Evolutionary conservation across 257 asterid species (phyloP).

Genomic region (Henckelia pumila): DNA sequence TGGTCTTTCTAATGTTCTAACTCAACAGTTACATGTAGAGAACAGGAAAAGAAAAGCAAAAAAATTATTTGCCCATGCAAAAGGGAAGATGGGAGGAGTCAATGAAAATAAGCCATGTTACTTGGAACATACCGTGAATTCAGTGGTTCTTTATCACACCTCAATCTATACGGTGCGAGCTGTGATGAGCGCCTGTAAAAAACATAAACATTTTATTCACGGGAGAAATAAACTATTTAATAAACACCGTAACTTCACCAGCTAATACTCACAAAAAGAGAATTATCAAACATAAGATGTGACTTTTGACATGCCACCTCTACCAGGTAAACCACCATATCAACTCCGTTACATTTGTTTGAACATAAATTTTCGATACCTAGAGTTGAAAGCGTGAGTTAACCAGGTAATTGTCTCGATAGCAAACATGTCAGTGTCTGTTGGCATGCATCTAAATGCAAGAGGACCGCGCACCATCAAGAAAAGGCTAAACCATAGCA

Average conservation of each 20-base stretch:
- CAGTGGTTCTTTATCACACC: slow-evolving; percentile 70
- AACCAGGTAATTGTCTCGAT: neutral
- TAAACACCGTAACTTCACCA: neutral
- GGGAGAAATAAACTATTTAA: slow-evolving; percentile 14
- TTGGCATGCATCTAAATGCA: neutral
- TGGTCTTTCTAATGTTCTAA: slow-evolving; percentile 7
- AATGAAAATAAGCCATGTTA: slow-evolving; percentile 18
- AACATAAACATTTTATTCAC: slow-evolving; percentile 20
- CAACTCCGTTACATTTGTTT: neutral
- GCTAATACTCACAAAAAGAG: neutral
- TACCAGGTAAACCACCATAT: neutral
- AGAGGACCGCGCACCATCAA: neutral
- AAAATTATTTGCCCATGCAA: neutral
- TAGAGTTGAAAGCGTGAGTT: neutral
- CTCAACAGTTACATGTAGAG: slow-evolving; percentile 3
- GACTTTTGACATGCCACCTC: neutral
- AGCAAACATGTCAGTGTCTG: neutral
- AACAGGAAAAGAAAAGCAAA: slow-evolving; percentile 12
- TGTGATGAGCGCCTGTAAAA: slow-evolving; percentile 68
- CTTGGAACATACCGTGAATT: slow-evolving; percentile 43
- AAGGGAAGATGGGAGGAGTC: neutral
- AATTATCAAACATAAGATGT: neutral
- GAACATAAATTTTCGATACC: too few relatives aligned
- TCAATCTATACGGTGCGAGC: slow-evolving; percentile 60
- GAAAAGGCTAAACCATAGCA: slow-evolving; percentile 2